These are phyloP conservation scores for Hericium coralloides DNA, from an alignment of 768 basidiomycete genomes.

Conservation along the genomic window DNA sequence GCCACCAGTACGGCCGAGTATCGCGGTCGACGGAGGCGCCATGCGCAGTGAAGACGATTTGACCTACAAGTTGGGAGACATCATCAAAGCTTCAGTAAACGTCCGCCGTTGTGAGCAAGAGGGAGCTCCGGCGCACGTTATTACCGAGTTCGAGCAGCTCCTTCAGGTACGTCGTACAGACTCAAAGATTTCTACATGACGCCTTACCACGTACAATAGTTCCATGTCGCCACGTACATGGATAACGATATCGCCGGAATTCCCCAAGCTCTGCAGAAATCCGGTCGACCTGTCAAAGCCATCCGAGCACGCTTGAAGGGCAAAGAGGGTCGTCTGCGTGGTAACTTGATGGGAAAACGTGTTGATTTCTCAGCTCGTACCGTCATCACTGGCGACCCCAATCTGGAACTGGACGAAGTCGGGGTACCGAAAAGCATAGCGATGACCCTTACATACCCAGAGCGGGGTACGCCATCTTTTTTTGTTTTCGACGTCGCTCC, in stretches of 20 bases:
- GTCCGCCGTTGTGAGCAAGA: constrained; percentile 92
- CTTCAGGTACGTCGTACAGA: constrained; percentile 60
- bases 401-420: constrained; percentile 91
- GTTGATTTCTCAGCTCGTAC: constrained; percentile 99
- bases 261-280: constrained; percentile 95
- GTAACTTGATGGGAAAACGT: constrained; percentile 98
- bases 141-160: constrained; percentile 92
- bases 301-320: constrained; percentile 98
- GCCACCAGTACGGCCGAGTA: constrained; percentile 95
- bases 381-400: constrained; percentile 98
- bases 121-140: constrained; percentile 92
- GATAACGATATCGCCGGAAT: constrained; percentile 99
- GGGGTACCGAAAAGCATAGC: constrained; percentile 94
- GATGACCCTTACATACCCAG: constrained; percentile 96
- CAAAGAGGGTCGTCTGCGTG: constrained; percentile 95
- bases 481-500: not conserved
- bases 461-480: constrained; percentile 57
- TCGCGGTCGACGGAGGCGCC: constrained; percentile 92
- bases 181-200: not conserved
- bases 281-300: constrained; percentile 94
- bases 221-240: constrained; percentile 99
- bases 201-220: constrained; percentile 39
- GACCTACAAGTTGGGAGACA: constrained; percentile 96
- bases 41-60: constrained; percentile 98
- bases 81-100: constrained; percentile 91